Evolutionary conservation across 768 basidiomycete species (phyloP).

Genomic region (Pholiota molesta): DNA sequence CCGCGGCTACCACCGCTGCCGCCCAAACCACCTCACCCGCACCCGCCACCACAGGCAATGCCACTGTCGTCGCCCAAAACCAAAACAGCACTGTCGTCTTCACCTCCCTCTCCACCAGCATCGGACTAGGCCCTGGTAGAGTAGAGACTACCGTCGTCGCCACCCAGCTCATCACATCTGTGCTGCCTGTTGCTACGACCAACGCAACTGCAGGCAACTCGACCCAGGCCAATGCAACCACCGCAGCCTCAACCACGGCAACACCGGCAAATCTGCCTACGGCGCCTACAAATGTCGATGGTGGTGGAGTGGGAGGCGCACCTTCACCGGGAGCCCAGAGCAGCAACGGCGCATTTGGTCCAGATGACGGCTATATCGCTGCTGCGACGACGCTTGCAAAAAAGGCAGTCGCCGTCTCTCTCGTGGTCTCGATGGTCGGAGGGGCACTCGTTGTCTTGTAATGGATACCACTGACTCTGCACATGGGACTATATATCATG

Average conservation of each 20-base stretch:
- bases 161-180: slow-evolving; percentile 50
- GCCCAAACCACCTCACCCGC: background rate
- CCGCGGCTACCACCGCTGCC: background rate
- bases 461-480: slow-evolving; percentile 14
- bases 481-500: slow-evolving; percentile 16
- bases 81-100: slow-evolving; percentile 41
- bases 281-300: slow-evolving; percentile 56
- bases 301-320: slow-evolving; percentile 58
- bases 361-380: slow-evolving; percentile 67
- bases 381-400: slow-evolving; percentile 50
- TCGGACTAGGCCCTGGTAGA: slow-evolving; percentile 43
- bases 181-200: slow-evolving; percentile 29
- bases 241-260: slow-evolving; percentile 39
- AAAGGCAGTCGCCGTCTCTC: slow-evolving; percentile 45
- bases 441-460: slow-evolving; percentile 51
- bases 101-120: slow-evolving; percentile 40
- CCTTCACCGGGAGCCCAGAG: slow-evolving; percentile 60
- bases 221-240: slow-evolving; percentile 25
- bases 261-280: slow-evolving; percentile 53
- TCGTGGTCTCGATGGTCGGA: slow-evolving; percentile 51
- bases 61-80: slow-evolving; percentile 18
- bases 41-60: background rate
- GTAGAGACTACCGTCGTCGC: slow-evolving; percentile 41
- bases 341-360: slow-evolving; percentile 61
- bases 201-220: slow-evolving; percentile 15